Conservation (phyloP, 1,139 yeast species). For the Saccharomycopsis phalli region DNA sequence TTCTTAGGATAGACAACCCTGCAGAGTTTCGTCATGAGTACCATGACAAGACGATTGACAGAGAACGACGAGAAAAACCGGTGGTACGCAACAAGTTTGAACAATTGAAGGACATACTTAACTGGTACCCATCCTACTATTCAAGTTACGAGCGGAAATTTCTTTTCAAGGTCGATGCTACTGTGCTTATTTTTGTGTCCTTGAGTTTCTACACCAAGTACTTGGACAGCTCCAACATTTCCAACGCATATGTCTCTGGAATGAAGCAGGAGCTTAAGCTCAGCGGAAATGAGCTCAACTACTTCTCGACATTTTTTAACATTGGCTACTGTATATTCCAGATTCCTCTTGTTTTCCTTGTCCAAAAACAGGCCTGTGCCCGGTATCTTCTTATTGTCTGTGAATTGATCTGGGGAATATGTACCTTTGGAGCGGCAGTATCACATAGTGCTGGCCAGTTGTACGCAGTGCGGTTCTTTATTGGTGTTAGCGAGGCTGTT, state of each 20-base stretch:
- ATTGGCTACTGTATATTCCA: slow-evolving; percentile 33
- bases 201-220: slow-evolving; percentile 32
- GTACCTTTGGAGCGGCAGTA: slow-evolving; percentile 7
- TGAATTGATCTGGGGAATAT: slow-evolving; percentile 12
- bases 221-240: slow-evolving; percentile 47
- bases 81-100: not conserved
- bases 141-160: slow-evolving; percentile 2
- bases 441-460: slow-evolving; percentile 3
- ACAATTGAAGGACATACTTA: slow-evolving; percentile 1
- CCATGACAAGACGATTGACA: slow-evolving; percentile 2
- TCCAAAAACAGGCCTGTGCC: slow-evolving; percentile 26
- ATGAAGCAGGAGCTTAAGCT: slow-evolving; percentile 45
- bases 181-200: slow-evolving; percentile 4
- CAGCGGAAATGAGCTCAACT: slow-evolving; percentile 50
- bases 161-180: slow-evolving; percentile 7
- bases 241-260: slow-evolving; percentile 64
- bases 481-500: slow-evolving; percentile 54
- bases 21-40: slow-evolving; percentile 3
- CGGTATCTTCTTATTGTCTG: slow-evolving; percentile 5
- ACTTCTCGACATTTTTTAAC: slow-evolving; percentile 46
- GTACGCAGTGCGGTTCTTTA: slow-evolving; percentile 6
- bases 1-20: slow-evolving; percentile 6
- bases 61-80: not conserved
- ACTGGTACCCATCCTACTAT: slow-evolving; percentile 1
- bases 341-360: slow-evolving; percentile 1